phyloP scores from a whole-genome alignment of 1,139 yeast genomes.

The Blastobotrys raffinosifermentans region DNA sequence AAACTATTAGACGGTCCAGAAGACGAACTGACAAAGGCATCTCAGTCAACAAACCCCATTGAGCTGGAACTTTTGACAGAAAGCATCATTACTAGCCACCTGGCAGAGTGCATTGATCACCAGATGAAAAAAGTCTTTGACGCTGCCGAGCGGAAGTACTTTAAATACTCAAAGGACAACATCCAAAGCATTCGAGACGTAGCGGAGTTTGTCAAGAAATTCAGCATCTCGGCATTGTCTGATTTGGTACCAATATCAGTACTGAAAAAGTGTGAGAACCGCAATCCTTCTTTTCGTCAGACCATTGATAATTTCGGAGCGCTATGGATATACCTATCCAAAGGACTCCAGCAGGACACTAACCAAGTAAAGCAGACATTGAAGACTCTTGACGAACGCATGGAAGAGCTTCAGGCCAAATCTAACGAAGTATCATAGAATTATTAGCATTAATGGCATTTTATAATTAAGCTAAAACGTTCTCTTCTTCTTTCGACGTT shows the following conservation, averaged over 20 bases:
- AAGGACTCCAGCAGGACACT: slow-evolving; percentile 2
- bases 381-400: slow-evolving; percentile 1
- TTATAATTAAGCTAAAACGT: no score
- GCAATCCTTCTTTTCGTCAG: slow-evolving; percentile 29
- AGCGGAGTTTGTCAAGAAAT: slow-evolving; percentile 39
- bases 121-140: slow-evolving; percentile 54
- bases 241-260: slow-evolving; percentile 28
- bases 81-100: slow-evolving; percentile 41
- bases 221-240: slow-evolving; percentile 56
- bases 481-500: no score
- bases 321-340: slow-evolving; percentile 29
- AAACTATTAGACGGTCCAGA: slow-evolving; percentile 1
- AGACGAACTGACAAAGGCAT: neutral
- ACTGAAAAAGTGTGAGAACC: slow-evolving; percentile 23
- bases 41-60: slow-evolving; percentile 2
- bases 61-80: slow-evolving; percentile 24
- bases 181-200: slow-evolving; percentile 41
- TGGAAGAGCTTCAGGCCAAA: no score
- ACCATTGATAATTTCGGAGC: slow-evolving; percentile 51
- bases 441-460: no score
- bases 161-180: slow-evolving; percentile 41
- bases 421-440: no score
- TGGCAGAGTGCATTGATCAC: slow-evolving; percentile 44
- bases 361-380: slow-evolving; percentile 2
- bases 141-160: slow-evolving; percentile 45